A percentile compares a stretch with the other conserved stretches of the same genome.
Evolutionary conservation across 1,139 yeast genomes (phyloP).

Genomic region (Hansenula lynferdii): DNA sequence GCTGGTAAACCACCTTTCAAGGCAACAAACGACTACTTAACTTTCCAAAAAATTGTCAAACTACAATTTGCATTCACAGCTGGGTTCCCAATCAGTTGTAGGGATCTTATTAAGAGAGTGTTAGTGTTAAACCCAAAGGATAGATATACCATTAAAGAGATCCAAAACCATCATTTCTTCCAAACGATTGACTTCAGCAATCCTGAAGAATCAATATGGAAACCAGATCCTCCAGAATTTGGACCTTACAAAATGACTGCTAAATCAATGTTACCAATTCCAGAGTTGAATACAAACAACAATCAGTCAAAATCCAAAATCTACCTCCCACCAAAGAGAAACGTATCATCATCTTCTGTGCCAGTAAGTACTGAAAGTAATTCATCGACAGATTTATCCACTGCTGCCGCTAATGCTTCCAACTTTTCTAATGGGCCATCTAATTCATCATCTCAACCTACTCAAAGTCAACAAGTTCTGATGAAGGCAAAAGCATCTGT

Average conservation of each 20-base stretch:
- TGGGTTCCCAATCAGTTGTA: conserved; percentile 66
- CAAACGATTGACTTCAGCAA: conserved; percentile 58
- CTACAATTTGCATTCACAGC: conserved; percentile 80
- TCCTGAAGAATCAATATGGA: conserved; percentile 61
- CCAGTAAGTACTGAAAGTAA: conserved; percentile 7
- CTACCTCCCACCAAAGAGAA: conserved; percentile 30
- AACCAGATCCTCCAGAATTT: conserved; percentile 62
- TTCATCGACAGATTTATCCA: conserved; percentile 7
- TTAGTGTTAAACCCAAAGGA: conserved; percentile 63
- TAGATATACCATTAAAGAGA: conserved; percentile 63
- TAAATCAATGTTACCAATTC: conserved; percentile 37
- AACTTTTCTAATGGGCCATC: too few relatives aligned
- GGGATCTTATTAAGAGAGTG: conserved; percentile 66
- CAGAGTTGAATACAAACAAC: conserved; percentile 22
- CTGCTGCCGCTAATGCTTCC: too few relatives aligned
- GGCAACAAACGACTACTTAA: conserved; percentile 89
- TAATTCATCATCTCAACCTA: conserved; percentile 18
- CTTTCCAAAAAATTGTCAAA: conserved; percentile 88
- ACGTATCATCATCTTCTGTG: conserved; percentile 22
- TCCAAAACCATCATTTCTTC: conserved; percentile 78
- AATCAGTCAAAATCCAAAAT: conserved; percentile 15
- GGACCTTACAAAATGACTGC: conserved; percentile 62
- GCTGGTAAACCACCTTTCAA: conserved; percentile 96
- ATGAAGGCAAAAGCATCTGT: conserved; percentile 21
- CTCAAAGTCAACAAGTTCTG: conserved; percentile 21